Evolutionary conservation across 768 basidiomycete genomes (phyloP), one percentile per base, ranked within the genome.

Genomic region (Amanita pseudoporphyria): DNA sequence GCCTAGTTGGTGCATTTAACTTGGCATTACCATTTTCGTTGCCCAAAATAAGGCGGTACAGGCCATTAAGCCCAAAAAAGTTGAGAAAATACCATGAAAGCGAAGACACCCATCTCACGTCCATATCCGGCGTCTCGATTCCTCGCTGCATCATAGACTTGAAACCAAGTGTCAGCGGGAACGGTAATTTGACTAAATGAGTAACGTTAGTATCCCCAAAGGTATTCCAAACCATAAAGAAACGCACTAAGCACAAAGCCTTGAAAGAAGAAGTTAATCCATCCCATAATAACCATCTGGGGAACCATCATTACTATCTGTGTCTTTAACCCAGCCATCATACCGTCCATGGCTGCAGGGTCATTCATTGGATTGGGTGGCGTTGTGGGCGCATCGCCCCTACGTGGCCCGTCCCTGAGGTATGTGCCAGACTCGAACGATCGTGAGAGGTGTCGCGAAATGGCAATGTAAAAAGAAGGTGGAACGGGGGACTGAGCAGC

Each of bases 211-310:
- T 53, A 22, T 40, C 48, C 2, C 28, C 22, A 26, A 21, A 14
- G 44, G 6, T 52, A 41, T 26, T 38, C 14, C 28, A n/a, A 18
- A 21, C 18, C 38, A 37, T 41, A 46, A 45, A 31, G 47, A 39
- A 32, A 81, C 94, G 65, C 63, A 98, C 95, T 97, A 51, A 97
- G 76, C 52, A 99, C 88, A 63, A 98, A 97, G 24, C 96, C 96
- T 60, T 95, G 87, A 71, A 98, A 99, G 81, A 99, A 99, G 66
- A 94, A 92, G 66, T 93, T 97, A 69, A 99, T 97, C 89, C 95
- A 98, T 45, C 93, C 94, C 95, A 98, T 98, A 57, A 98, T 91
- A 53, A 96, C 76, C 87, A 97, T 97, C 67, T 98, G 88, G 14
- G 88, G 90, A 12, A 95, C 87, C 88, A 98, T 97, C 88, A 96